phyloP scores from a whole-genome alignment of 208 protist species.

The Naegleria gruberi region DNA sequence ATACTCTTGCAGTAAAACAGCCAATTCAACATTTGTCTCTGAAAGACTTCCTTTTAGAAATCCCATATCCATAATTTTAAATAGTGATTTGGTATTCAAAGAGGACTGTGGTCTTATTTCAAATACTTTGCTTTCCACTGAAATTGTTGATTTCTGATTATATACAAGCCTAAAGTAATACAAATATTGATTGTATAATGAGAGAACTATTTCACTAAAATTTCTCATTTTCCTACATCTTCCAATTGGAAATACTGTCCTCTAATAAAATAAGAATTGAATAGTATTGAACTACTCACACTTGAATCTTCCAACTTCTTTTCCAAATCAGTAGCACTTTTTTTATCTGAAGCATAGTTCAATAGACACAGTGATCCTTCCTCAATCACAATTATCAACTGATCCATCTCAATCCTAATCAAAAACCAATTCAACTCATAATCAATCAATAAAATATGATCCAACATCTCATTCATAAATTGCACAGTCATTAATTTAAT shows the following conservation, averaged over 20 bases:
- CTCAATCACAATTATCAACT: not conserved
- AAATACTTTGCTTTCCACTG: not conserved
- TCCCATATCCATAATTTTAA: not conserved
- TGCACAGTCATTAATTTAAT: not conserved
- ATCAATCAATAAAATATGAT: not conserved
- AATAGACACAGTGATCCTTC: not conserved
- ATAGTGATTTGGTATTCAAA: not conserved
- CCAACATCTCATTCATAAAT: not conserved
- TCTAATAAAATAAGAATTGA: not conserved
- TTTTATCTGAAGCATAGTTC: not conserved
- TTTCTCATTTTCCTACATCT: not conserved
- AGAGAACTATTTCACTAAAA: not conserved
- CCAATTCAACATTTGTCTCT: not conserved
- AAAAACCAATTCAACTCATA: not conserved
- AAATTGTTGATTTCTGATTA: not conserved
- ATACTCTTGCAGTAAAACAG: not conserved
- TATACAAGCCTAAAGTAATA: not conserved
- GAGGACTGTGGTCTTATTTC: not conserved
- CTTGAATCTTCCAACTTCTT: not conserved
- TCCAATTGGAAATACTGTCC: not conserved
- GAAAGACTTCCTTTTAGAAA: not conserved
- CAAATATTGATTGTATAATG: not conserved
- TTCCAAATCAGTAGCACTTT: not conserved
- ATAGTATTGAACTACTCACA: not conserved
- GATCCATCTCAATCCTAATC: not conserved